Evolutionary conservation across 768 basidiomycete genomes (phyloP).

Genomic region (Lactarius indigo): DNA sequence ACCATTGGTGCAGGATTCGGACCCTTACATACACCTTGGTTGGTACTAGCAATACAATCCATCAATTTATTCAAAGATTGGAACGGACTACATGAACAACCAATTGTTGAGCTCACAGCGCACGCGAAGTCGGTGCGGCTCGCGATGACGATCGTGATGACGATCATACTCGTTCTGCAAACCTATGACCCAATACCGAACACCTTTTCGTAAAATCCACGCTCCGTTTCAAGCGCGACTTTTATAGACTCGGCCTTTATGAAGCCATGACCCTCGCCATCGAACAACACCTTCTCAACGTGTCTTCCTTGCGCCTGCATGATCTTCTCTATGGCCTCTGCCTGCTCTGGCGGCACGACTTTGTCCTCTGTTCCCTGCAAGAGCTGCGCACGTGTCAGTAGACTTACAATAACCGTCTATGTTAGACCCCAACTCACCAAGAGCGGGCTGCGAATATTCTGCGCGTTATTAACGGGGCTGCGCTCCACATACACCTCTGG

Average conservation of each 20-base stretch:
- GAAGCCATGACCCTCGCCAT: slow-evolving; percentile 68
- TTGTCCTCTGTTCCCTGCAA: slow-evolving; percentile 37
- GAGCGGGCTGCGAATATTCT: slow-evolving; percentile 58
- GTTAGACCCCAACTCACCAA: slow-evolving; percentile 43
- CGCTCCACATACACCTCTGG: slow-evolving; percentile 56
- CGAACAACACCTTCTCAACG: slow-evolving; percentile 53
- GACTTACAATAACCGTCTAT: slow-evolving; percentile 18
- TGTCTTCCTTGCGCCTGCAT: slow-evolving; percentile 38
- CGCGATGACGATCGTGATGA: too few relatives aligned
- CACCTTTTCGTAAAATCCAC: slow-evolving; percentile 52
- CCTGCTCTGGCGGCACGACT: slow-evolving; percentile 76
- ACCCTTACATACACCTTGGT: not conserved
- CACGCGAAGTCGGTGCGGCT: too few relatives aligned
- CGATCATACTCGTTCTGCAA: too few relatives aligned
- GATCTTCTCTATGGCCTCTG: slow-evolving; percentile 39
- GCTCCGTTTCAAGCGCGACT: slow-evolving; percentile 49
- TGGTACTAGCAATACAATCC: not conserved
- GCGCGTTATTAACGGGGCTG: slow-evolving; percentile 60
- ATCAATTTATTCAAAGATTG: not conserved
- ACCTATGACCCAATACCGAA: slow-evolving; percentile 22
- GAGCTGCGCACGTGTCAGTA: not conserved
- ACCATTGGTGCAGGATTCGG: not conserved
- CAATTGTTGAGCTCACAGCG: too few relatives aligned
- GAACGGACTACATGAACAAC: not conserved
- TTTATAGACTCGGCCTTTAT: slow-evolving; percentile 52